Evolutionary conservation across 495 filamentous ascomycete species (phyloP).

Genomic region (Evansstolkia leycettana): DNA sequence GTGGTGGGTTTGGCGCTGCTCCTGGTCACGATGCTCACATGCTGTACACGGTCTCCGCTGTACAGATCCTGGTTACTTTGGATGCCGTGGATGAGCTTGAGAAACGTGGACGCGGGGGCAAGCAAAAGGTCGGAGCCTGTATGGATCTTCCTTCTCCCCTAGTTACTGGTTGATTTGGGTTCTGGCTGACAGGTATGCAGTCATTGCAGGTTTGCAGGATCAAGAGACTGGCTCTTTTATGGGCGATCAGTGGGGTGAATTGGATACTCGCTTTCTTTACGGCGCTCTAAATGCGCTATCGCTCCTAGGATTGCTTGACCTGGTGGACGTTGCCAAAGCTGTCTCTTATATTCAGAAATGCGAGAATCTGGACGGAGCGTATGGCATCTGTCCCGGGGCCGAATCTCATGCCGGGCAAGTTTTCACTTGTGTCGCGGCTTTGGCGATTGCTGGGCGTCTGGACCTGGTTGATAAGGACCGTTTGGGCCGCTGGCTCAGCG

Average conservation of each 20-base stretch:
- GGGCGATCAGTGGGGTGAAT: slow-evolving; percentile 93
- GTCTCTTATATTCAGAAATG: slow-evolving; percentile 68
- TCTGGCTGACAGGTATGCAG: slow-evolving; percentile 30
- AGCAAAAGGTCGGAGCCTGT: slow-evolving; percentile 63
- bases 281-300: slow-evolving; percentile 79
- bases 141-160: slow-evolving; percentile 17
- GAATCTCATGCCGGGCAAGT: slow-evolving; percentile 91
- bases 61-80: slow-evolving; percentile 77
- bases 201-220: slow-evolving; percentile 73
- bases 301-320: slow-evolving; percentile 54
- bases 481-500: slow-evolving; percentile 81
- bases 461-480: slow-evolving; percentile 76
- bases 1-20: slow-evolving; percentile 84
- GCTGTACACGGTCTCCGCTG: slow-evolving; percentile 83
- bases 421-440: slow-evolving; percentile 84
- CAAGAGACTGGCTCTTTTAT: slow-evolving; percentile 70
- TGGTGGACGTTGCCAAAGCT: slow-evolving; percentile 68
- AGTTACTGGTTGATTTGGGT: too few species aligned
- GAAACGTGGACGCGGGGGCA: slow-evolving; percentile 48
- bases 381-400: slow-evolving; percentile 75
- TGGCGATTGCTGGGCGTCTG: slow-evolving; percentile 68
- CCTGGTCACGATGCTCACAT: slow-evolving; percentile 93
- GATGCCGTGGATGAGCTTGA: slow-evolving; percentile 81
- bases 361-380: slow-evolving; percentile 86
- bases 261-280: slow-evolving; percentile 89